phyloP scores from a whole-genome alignment of 176 grass and related monocot species.

The Avena insularis region DNA sequence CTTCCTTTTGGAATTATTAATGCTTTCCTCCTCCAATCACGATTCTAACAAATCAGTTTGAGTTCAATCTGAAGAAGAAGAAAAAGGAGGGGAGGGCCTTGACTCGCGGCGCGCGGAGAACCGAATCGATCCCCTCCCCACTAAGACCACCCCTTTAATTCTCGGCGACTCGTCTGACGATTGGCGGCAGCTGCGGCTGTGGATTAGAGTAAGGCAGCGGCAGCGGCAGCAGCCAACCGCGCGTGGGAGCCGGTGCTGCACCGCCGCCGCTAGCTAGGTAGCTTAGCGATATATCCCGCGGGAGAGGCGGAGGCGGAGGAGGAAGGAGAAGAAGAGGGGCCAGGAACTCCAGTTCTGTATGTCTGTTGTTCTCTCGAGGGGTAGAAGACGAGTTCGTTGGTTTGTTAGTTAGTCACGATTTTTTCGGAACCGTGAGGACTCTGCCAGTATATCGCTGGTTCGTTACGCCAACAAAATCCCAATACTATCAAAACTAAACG shows the following conservation, averaged over 20 bases:
- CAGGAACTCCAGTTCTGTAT: neutral
- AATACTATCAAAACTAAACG: neutral
- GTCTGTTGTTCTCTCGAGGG: neutral
- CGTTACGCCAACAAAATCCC: neutral
- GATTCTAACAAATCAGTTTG: neutral
- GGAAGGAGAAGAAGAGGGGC: neutral
- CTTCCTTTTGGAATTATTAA: neutral
- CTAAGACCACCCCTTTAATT: neutral
- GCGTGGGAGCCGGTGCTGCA: neutral
- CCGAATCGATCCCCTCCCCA: constrained; percentile 26
- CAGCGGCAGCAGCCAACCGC: neutral
- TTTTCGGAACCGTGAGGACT: neutral
- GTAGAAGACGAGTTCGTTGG: neutral
- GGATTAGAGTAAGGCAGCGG: neutral
- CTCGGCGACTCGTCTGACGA: neutral
- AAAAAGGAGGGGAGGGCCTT: neutral
- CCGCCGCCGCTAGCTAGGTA: constrained; percentile 7
- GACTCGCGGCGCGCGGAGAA: neutral
- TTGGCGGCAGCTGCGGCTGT: neutral
- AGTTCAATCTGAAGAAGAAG: constrained; percentile 6
- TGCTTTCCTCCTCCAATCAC: constrained; percentile 11
- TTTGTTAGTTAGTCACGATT: neutral
- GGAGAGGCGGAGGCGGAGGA: neutral
- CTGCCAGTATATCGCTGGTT: neutral
- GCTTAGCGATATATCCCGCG: neutral